Evolutionary conservation across 495 filamentous ascomycete genomes (phyloP).

Genomic region (Aspergillus campestris): DNA sequence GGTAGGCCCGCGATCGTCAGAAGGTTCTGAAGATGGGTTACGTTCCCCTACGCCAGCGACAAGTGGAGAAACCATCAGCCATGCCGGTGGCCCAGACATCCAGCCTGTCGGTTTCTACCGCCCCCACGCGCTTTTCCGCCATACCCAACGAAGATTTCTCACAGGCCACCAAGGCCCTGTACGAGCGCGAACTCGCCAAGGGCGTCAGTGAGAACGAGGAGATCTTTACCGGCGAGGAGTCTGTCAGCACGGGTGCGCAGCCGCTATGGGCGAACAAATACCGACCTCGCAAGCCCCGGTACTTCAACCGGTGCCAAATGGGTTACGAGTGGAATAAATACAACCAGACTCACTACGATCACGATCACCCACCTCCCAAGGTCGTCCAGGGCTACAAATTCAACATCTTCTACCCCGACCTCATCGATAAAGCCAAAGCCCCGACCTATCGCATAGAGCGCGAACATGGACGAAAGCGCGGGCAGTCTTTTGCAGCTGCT

Average conservation of each 20-base stretch:
- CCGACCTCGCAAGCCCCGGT: constrained; percentile 85
- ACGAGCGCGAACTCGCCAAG: constrained; percentile 87
- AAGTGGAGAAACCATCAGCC: constrained; percentile 39
- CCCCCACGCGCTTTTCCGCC: constrained; percentile 64
- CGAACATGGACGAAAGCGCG: constrained; percentile 77
- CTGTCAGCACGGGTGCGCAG: constrained; percentile 53
- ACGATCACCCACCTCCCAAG: constrained; percentile 95
- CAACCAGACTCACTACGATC: constrained; percentile 99
- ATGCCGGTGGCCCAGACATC: constrained; percentile 20
- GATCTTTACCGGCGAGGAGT: constrained; percentile 88
- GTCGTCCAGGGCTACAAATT: constrained; percentile 99
- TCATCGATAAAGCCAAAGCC: constrained; percentile 92
- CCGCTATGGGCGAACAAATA: constrained; percentile 86
- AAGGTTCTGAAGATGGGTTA: constrained; percentile 62
- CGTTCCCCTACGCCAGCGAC: constrained; percentile 51
- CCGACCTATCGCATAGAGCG: constrained; percentile 93
- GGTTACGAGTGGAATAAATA: constrained; percentile 99
- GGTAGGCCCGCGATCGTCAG: constrained; percentile 49
- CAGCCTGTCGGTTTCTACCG: constrained; percentile 29
- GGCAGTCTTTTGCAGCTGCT: constrained; percentile 89
- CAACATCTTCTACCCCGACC: constrained; percentile 98
- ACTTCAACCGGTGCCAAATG: constrained; percentile 98
- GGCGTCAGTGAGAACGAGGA: constrained; percentile 92
- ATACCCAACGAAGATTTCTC: constrained; percentile 79
- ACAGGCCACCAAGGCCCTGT: constrained; percentile 81